These are phyloP conservation scores for Penicillium janthinellum DNA, from an alignment of 2,329 filamentous ascomycete species.

Conservation along the genomic window DNA sequence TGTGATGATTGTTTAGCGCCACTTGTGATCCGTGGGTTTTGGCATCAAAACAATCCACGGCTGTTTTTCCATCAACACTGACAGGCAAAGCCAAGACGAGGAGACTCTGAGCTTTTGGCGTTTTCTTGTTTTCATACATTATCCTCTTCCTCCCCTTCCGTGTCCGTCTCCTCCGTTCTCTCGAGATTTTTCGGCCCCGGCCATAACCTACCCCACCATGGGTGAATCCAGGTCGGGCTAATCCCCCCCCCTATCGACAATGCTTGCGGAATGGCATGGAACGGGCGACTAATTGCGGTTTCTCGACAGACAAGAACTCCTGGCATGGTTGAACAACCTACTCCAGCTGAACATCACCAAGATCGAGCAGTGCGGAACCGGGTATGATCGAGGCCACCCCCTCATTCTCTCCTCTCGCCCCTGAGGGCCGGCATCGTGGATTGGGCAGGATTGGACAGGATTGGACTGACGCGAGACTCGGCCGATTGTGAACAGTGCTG, in stretches of 20 bases:
- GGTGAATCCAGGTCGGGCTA: constrained; percentile 63
- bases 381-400: constrained; percentile 59
- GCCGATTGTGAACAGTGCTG: constrained; percentile 64
- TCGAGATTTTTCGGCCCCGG: constrained; percentile 11
- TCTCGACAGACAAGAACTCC: constrained; percentile 79
- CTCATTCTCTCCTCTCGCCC: constrained; percentile 2
- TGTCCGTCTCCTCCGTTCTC: constrained; percentile 6
- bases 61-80: constrained; percentile 27
- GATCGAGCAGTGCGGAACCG: constrained; percentile 98
- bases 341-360: constrained; percentile 98
- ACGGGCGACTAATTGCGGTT: constrained; percentile 13
- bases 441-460: not conserved
- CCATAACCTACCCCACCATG: constrained; percentile 52
- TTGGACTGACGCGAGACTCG: constrained; percentile 14
- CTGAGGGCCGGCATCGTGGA: not conserved
- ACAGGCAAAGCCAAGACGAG: constrained; percentile 19
- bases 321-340: constrained; percentile 96
- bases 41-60: constrained; percentile 71
- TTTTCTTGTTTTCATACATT: constrained; percentile 1
- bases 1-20: constrained; percentile 19
- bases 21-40: constrained; percentile 30
- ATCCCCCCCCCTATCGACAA: constrained; percentile 20
- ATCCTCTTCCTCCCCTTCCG: constrained; percentile 3
- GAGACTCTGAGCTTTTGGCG: constrained; percentile 17
- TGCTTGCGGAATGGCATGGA: constrained; percentile 14